Evolutionary conservation across 345 rosid genomes (phyloP), one percentile per base, ranked within the genome.

Genomic region (Passiflora organensis): DNA sequence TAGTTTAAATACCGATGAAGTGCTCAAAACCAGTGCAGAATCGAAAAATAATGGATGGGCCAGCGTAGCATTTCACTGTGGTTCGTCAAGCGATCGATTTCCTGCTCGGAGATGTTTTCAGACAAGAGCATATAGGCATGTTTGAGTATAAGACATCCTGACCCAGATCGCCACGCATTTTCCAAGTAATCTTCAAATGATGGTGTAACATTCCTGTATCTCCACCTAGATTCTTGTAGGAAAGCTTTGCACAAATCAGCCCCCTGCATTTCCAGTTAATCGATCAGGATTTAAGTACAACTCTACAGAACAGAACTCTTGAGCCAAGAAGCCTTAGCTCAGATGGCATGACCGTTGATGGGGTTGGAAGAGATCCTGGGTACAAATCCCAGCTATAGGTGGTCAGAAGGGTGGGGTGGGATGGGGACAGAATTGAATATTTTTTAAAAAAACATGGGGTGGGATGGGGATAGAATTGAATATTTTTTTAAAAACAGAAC

Each of bases 211-310:
- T 42, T 55, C 19, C 6, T 58, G 51, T 23, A 19, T n/a, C 6
- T 25, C 81, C 85, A 80, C 43, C 59, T 73, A 9, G 79, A 79
- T 55, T 82, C 85, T 62, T 51, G 39, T 2, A 79, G 52, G 62
- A 70, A 79, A 14, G 77, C 48, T 46, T 69, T 67, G 61, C 72
- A 71, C 42, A 75, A 32, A 62, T 81, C 83, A 6, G 60, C 74
- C 81, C 72, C 76, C 86, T 81, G 65, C 1, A 28, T 28, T 28
- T 28, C 34, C 34, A 28, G 8, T 28, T 28, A 8, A 8, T 28
- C 34, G n/a, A n/a, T n/a, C n/a, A n/a, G n/a, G n/a, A n/a, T n/a
- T n/a, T n/a, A n/a, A n/a, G n/a, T n/a, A n/a, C n/a, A n/a, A n/a
- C n/a, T n/a, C n/a, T n/a, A n/a, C n/a, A n/a, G n/a, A n/a, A n/a